Conservation (phyloP, 1,284 basidiomycete genomes). For the Cutaneotrichosporon cutaneum region DNA sequence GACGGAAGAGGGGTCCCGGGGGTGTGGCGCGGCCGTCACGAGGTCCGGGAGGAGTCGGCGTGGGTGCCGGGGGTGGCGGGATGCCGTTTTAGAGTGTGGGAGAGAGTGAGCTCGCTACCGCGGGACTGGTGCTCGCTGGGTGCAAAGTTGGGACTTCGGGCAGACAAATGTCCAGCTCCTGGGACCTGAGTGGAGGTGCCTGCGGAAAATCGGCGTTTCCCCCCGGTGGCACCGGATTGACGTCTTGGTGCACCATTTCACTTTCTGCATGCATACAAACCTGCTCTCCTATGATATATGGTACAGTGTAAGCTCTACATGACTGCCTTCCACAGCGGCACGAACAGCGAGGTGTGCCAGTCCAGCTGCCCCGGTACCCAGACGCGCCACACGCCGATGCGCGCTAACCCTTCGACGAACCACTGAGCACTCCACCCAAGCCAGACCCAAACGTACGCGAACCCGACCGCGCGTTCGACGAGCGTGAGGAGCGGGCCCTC, state of each 20-base stretch:
- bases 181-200: constrained; percentile 12
- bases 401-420: constrained; percentile 39
- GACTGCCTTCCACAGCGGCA: neutral
- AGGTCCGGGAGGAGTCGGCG: neutral
- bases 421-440: constrained; percentile 43
- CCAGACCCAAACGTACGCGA: constrained; percentile 46
- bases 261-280: neutral
- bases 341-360: neutral
- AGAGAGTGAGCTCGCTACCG: constrained; percentile 6
- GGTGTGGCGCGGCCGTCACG: neutral
- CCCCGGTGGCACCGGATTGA: neutral
- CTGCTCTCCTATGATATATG: neutral
- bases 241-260: neutral
- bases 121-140: constrained; percentile 4
- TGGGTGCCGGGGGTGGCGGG: neutral
- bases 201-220: constrained; percentile 13
- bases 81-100: neutral
- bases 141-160: constrained; percentile 6
- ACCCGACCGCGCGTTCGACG: constrained; percentile 36
- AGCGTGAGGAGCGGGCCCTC: constrained; percentile 19
- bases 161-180: neutral
- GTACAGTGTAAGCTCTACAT: neutral
- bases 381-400: constrained; percentile 27
- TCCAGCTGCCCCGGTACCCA: neutral
- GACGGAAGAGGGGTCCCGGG: neutral